These are phyloP conservation scores for Trametes gibbosa DNA, from an alignment of 768 basidiomycete species.

Conservation along the genomic window DNA sequence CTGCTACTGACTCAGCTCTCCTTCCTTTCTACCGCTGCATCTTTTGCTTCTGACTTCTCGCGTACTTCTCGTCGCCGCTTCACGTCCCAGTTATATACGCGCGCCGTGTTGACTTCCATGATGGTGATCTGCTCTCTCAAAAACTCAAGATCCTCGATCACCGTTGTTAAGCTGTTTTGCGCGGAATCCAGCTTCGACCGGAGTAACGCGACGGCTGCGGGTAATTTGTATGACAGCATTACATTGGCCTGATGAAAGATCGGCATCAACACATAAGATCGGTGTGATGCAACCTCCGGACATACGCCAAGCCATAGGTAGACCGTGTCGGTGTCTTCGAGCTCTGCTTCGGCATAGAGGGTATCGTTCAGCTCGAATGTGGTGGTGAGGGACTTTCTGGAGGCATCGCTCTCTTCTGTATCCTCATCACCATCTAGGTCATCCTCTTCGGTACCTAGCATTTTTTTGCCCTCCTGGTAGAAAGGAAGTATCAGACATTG, in stretches of 20 bases:
- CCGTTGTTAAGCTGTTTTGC: constrained; percentile 59
- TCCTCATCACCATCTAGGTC: constrained; percentile 40
- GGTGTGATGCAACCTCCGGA: not conserved
- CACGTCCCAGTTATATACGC: constrained; percentile 96
- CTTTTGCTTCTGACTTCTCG: constrained; percentile 33
- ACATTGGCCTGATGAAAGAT: constrained; percentile 80
- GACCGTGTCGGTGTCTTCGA: constrained; percentile 85
- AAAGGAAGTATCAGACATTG: not conserved
- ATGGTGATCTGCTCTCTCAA: constrained; percentile 92
- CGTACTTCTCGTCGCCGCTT: constrained; percentile 68
- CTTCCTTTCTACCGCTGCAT: constrained; percentile 5
- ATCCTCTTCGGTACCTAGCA: constrained; percentile 40
- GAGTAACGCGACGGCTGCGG: constrained; percentile 72
- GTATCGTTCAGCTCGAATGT: constrained; percentile 97
- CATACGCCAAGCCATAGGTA: constrained; percentile 95
- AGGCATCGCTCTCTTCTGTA: constrained; percentile 47
- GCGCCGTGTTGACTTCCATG: constrained; percentile 94
- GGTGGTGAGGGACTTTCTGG: constrained; percentile 61
- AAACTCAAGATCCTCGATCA: constrained; percentile 88
- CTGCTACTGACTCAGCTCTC: not conserved
- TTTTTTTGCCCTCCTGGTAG: constrained; percentile 62
- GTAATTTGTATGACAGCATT: constrained; percentile 91
- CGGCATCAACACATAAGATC: not conserved
- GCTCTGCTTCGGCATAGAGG: constrained; percentile 85
- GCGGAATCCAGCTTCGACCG: constrained; percentile 73